Base-by-base conservation (phyloP, 2,329 filamentous ascomycete genomes). In the Stagonosporopsis chrysanthemi region DNA sequence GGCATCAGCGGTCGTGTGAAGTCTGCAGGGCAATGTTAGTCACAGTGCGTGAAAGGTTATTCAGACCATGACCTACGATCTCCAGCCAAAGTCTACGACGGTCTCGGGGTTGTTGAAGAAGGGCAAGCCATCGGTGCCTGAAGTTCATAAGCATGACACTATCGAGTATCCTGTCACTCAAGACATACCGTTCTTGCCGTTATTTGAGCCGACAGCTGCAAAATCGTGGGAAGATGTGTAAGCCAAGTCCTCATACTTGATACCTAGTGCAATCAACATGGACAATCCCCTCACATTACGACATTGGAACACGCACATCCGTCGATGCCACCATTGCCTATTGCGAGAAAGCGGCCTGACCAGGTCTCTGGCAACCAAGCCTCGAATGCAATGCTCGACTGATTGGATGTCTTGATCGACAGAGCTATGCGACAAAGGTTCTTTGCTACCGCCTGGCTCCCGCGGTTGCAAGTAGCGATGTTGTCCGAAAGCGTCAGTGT, bases 41-140 rank as follows among this genome's bases (percentile, higher is more conserved):
- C 12, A 7, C 31, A 6, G 8, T 7, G 11, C 15, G 7, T 9
- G 7, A 6, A 26, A 24, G 7, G 2, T 15, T 24, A 8, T 24
- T 24, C 12, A 7, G 15, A 9, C 9, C 6, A 17, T 22, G 29
- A 29, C 65, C 57, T 52, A 68, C 57, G 78, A 77, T 24, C 80
- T 72, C 61, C 78, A 82, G 11, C 78, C 77, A 60, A 82, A 84
- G 60, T 84, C 82, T 15, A 76, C 71, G 1, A 83, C 65, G 4
- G 80, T 75, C 33, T 82, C 81, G 0, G 75, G 72, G 17, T 81
- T 79, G 6, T 75, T 68, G 23, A 76, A 74, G 58, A 83, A 83
- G 1, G 77, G 70, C 24, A 67, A 49, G 3, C 81, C 82, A 4
- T 39, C 45, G 9, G 45, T 48, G 19, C 43, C 43, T 46, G 43